phyloP scores from a whole-genome alignment of 2,329 filamentous ascomycete genomes.

The Diaporthe velutina region DNA sequence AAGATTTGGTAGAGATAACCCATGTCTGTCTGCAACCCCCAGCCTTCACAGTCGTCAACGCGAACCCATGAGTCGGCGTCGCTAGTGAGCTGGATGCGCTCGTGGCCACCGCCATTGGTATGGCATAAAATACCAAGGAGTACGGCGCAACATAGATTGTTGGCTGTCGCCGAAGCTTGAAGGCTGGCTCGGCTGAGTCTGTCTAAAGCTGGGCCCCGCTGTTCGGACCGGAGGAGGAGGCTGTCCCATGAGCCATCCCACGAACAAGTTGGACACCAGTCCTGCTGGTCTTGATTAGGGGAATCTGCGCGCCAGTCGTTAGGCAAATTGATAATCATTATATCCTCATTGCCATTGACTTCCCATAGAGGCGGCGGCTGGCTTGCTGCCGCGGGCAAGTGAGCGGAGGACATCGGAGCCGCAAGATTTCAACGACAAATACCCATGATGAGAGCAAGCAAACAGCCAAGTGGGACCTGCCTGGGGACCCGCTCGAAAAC shows the following conservation, averaged over 20 bases:
- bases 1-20: not conserved
- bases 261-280: not conserved
- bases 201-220: not conserved
- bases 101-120: not conserved
- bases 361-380: not conserved
- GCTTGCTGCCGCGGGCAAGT: not conserved
- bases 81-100: not conserved
- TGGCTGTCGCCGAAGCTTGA: not conserved
- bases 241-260: conserved; percentile 15
- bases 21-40: not conserved
- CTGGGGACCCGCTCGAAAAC: not conserved
- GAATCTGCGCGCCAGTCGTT: conserved; percentile 1
- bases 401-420: not conserved
- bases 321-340: not conserved
- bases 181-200: not conserved
- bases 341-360: not conserved
- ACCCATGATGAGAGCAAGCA: not conserved
- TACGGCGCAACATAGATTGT: not conserved
- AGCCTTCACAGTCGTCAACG: conserved; percentile 17
- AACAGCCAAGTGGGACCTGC: not conserved
- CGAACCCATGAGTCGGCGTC: conserved; percentile 16
- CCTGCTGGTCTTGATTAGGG: not conserved
- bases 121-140: not conserved
- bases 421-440: not conserved
- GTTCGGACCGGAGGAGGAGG: not conserved